Evolutionary conservation across 2,329 filamentous ascomycete genomes (phyloP), one percentile per base, ranked within the genome.

Genomic region (Pseudogymnoascus sp.): DNA sequence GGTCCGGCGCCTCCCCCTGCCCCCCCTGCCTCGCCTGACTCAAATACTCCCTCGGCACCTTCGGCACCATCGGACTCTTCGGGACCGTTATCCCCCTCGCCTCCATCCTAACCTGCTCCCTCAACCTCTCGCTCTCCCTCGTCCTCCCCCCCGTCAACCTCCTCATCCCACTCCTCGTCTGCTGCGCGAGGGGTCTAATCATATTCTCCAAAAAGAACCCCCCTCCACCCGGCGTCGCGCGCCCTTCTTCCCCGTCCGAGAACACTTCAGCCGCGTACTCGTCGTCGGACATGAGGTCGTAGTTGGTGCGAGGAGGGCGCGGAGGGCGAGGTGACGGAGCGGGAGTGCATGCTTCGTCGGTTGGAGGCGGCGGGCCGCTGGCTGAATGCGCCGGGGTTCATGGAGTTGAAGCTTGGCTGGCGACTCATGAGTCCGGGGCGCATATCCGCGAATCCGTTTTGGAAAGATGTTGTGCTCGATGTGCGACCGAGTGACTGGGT

Each of bases 301-400:
- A 79, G 74, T 65, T 85, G 80, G 68, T 83, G 81, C 6, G 80
- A 81, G 5, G 81, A 75, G 9, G 84, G 79, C 5, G 82, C 79
- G 6, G 85, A 84, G 0, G 93, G 93, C 0, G 91, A 96, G 0
- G 93, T 97, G 60, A 96, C 84, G 11, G 91, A 96, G 16, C 93
- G 87, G 5, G 85, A 83, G 72, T 96, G 93, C 18, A 96, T 78
- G 2, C 83, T 83, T 0, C 91, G 89, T 4, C 91, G 80, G 6
- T 75, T 74, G 9, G 77, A 72, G 8, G 78, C 70, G n/a, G 72
- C 70, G 12, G 75, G 72, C n/a, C 69, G 49, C 3, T 76, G 69
- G 65, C 76, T 80, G 75, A 88, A 82, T 25, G 83, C 83, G 6
- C 79, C 84, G 0, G 86, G 84, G 62, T 81, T 86, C 84, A 88